Evolutionary conservation across 2,329 filamentous ascomycete genomes (phyloP).

Genomic region (Neofusicoccum cordaticola): DNA sequence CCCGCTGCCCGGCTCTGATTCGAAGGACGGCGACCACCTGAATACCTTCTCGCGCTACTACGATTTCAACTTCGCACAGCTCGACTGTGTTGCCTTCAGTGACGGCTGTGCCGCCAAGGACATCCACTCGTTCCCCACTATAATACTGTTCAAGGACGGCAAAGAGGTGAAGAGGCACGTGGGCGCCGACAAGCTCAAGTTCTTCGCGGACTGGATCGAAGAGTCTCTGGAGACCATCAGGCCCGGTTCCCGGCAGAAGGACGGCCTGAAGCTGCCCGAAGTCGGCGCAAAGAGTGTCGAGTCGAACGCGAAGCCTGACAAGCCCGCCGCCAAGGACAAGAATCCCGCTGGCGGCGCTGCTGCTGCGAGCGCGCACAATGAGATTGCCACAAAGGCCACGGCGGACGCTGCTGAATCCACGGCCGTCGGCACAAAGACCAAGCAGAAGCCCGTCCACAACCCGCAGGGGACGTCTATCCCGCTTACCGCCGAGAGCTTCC

Average conservation of each 20-base stretch:
- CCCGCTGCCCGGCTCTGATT: conserved; percentile 55
- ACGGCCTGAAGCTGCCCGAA: conserved; percentile 66
- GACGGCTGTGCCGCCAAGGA: conserved; percentile 71
- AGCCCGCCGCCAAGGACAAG: conserved; percentile 38
- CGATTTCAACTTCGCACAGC: conserved; percentile 78
- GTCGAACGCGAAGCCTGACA: conserved; percentile 32
- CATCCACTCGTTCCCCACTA: conserved; percentile 71
- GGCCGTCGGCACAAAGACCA: conserved; percentile 44
- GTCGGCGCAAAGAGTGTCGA: conserved; percentile 60
- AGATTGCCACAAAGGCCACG: conserved; percentile 21
- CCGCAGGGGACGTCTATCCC: conserved; percentile 70
- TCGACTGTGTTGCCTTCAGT: conserved; percentile 82
- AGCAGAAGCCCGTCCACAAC: conserved; percentile 58
- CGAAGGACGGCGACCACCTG: conserved; percentile 48
- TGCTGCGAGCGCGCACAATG: conserved; percentile 28
- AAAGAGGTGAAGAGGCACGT: conserved; percentile 60
- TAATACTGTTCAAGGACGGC: conserved; percentile 78
- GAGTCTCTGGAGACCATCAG: conserved; percentile 70
- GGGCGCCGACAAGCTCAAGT: conserved; percentile 66
- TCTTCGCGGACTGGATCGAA: conserved; percentile 71
- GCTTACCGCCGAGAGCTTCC: conserved; percentile 81
- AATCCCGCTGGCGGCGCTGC: conserved; percentile 29
- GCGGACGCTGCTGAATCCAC: conserved; percentile 32
- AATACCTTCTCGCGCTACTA: conserved; percentile 79
- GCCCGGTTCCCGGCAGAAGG: conserved; percentile 73